A percentile compares a stretch with the other conserved stretches of the same genome.
phyloP scores from a whole-genome alignment of 225 moss, liverwort and hornwort species.

The Bryum argenteum region DNA sequence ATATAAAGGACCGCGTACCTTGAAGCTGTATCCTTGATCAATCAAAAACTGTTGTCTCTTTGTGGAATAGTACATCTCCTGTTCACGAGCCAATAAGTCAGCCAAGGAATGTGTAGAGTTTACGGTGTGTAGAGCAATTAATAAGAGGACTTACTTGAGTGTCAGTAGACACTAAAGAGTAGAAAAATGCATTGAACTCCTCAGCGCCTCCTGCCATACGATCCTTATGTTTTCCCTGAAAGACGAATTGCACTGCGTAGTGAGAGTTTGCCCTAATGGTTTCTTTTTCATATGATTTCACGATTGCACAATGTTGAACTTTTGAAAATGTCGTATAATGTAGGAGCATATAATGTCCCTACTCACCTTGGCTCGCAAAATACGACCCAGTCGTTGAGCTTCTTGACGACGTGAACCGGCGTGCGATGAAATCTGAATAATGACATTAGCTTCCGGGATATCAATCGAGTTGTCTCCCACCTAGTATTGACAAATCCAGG shows the following conservation, averaged over 20 bases:
- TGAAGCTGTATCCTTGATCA: conserved; percentile 96
- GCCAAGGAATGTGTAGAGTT: neutral
- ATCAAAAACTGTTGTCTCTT: conserved; percentile 94
- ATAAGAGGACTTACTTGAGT: conserved; percentile 66
- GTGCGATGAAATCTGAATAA: conserved; percentile 97
- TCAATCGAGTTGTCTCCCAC: conserved; percentile 99
- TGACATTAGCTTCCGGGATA: conserved; percentile 96
- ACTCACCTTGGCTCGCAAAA: conserved; percentile 95
- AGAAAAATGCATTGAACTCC: conserved; percentile 96
- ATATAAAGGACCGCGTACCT: conserved; percentile 50
- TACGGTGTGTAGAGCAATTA: neutral
- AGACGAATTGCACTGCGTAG: neutral
- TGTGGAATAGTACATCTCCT: conserved; percentile 97
- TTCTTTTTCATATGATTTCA: neutral
- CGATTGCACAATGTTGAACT: neutral
- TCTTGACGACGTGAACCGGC: conserved; percentile 98
- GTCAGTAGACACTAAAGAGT: conserved; percentile 91
- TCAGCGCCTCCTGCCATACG: conserved; percentile 90
- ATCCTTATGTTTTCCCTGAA: conserved; percentile 88
- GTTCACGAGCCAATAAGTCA: conserved; percentile 18
- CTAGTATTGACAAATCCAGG: conserved; percentile 42
- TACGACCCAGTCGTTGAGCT: conserved; percentile 96
- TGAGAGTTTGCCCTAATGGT: neutral
- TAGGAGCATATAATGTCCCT: conserved; percentile 7
- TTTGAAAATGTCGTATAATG: neutral